These are phyloP conservation scores for Ceratobasidium sp. DNA, from an alignment of 1,284 basidiomycete species.

Conservation along the genomic window DNA sequence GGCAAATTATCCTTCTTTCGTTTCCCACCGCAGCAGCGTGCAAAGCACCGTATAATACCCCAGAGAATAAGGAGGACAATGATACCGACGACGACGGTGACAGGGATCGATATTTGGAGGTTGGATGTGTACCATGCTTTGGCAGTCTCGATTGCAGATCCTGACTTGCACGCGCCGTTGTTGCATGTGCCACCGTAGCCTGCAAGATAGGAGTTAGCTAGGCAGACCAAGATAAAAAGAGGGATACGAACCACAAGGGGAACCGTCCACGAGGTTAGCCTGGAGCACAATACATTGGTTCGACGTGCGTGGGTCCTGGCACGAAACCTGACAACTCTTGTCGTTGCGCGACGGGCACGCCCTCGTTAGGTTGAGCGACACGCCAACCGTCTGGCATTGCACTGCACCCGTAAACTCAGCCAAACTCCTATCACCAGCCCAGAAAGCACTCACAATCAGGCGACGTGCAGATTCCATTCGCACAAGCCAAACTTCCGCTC, in stretches of 20 bases:
- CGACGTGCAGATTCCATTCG: slow-evolving; percentile 85
- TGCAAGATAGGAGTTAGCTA: slow-evolving; percentile 50
- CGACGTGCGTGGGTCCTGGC: slow-evolving; percentile 72
- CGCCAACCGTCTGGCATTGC: slow-evolving; percentile 82
- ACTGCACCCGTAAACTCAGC: slow-evolving; percentile 55
- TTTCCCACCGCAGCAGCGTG: slow-evolving; percentile 1
- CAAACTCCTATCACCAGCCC: not conserved
- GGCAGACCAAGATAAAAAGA: slow-evolving; percentile 21
- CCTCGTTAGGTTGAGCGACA: slow-evolving; percentile 70
- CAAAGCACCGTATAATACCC: slow-evolving; percentile 33
- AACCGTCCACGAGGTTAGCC: slow-evolving; percentile 83
- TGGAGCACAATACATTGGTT: slow-evolving; percentile 81
- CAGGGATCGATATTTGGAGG: slow-evolving; percentile 82
- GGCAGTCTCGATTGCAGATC: slow-evolving; percentile 70
- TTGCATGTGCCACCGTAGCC: slow-evolving; percentile 79
- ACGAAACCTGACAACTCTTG: slow-evolving; percentile 80
- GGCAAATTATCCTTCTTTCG: slow-evolving; percentile 9
- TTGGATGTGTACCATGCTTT: slow-evolving; percentile 81
- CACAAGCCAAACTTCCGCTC: slow-evolving; percentile 73
- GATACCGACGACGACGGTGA: slow-evolving; percentile 77
- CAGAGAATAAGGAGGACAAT: slow-evolving; percentile 66
- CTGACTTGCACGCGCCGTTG: slow-evolving; percentile 72
- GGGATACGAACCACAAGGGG: slow-evolving; percentile 74
- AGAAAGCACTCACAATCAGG: slow-evolving; percentile 64
- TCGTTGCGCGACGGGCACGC: slow-evolving; percentile 75